Evolutionary conservation across 345 rosid genomes (phyloP), one percentile per base, ranked within the genome.

Genomic region (Lenwebbia sp.): DNA sequence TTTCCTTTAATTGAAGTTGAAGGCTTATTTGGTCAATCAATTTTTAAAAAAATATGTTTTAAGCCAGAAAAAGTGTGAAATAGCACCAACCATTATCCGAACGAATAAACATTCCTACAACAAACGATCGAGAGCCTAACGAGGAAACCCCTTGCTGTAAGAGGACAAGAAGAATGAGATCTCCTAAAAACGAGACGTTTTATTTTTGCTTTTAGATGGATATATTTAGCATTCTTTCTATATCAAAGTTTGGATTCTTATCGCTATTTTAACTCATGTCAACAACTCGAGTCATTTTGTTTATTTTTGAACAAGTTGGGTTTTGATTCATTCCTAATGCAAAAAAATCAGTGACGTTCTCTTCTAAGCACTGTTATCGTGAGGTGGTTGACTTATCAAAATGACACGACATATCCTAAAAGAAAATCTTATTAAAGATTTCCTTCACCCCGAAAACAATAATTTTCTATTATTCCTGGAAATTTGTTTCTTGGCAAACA

Each of bases 81-180:
- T 28, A 60, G 40, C 74, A 2, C 28, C 17, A 7, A 28, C 2
- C 40, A 60, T 62, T 7, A 10, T 30, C 17, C 22, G 33, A 15
- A 30, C 17, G 47, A 0, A 70, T 9, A 10, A 2, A 19, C 25
- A 33, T 4, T 17, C 1, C 47, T 0, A 37, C 47, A 5, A 37
- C 1, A 70, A 70, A 37, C 3, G 10, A 70, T 70, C 22, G 25
- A 70, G 78, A 5, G 76, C 44, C 37, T 17, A 40, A 30, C 51
- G 21, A 65, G 6, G 13, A 19, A 33, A 65, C 1, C 44, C 44
- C 44, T 33, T 23, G 19, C 37, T 37, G 23, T 19, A 33, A 33
- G 25, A 5, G 47, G 78, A 4, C 7, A 37, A 70, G 41, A 65
- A 62, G 41, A 14, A 28, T 1, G 21, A 60, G 21, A 28, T 60